Base-by-base conservation (phyloP, 306 rosid species). In the Neltuma alba region DNA sequence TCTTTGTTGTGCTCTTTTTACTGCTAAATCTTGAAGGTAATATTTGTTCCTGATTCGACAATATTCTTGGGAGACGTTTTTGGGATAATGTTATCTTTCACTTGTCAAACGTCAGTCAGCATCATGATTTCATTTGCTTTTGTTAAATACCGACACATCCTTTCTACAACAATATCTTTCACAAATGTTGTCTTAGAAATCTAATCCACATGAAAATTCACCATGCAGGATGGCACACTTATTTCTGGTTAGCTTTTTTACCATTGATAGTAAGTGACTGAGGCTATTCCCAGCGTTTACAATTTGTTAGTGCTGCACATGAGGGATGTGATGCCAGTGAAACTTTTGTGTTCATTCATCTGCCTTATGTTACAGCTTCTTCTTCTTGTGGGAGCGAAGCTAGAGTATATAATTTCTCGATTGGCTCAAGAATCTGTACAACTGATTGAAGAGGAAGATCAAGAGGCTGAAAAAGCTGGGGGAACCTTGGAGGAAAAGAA, bases 141-240 rank as follows among this genome's bases (percentile, higher is more conserved):
- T 9, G 9, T 54, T 27, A 60, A 13, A 28, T 60, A 28, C 16
- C 16, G 4, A 60, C 8, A 60, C n/a, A 60, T 60, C n/a, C 37
- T 28, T 60, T 30, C n/a, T 5, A 60, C 37, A 13, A 60, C 37
- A 28, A 27, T 60, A 11, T 60, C 20, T 38, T 2, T n/a, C 47
- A 50, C 72, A 28, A 47, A 2, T 21, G 33, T 10, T 42, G 16
- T 12, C 77, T 21, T 30, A 14, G 16, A 67, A 67, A n/a, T 38
- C 48, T 36, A 67, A 21, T 55, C 44, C 47, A 65, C 50, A 27
- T 76, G 58, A 61, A 36, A 61, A 79, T 65, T 82, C 62, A 40
- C 57, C 47, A 18, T 85, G 85, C 89, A 92, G 98, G 99, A 72
- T 94, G 97, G 99, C 91, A 92, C 85, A 87, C 94, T n/a, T 94